phyloP scores from a whole-genome alignment of 352 stramenopile species.

The Phytopythium boreale region DNA sequence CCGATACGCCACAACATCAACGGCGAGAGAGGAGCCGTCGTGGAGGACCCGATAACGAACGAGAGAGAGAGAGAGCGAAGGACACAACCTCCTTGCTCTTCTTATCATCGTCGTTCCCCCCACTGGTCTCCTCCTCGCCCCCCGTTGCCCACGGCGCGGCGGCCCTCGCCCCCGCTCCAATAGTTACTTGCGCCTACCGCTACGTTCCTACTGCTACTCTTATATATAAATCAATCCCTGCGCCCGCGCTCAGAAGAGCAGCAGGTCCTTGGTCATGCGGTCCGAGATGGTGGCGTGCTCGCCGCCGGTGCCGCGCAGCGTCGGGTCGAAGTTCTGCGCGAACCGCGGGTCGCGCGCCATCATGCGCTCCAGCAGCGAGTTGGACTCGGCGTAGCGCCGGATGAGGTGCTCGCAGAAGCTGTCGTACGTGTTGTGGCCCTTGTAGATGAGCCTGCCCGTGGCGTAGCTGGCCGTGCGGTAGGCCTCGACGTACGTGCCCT shows the following conservation, averaged over 20 bases:
- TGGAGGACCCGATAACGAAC: no score
- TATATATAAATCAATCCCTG: slow-evolving; percentile 11
- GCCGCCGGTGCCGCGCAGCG: slow-evolving; percentile 32
- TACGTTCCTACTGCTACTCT: slow-evolving; percentile 1
- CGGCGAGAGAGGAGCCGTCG: no score
- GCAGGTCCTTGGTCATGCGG: slow-evolving; percentile 82
- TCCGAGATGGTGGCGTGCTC: slow-evolving; percentile 70
- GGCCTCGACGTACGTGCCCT: slow-evolving; percentile 76
- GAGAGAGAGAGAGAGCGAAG: no score
- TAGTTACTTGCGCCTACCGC: slow-evolving; percentile 1
- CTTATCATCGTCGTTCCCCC: no score
- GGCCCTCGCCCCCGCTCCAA: neutral
- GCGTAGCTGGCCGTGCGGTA: slow-evolving; percentile 85
- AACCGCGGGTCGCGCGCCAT: slow-evolving; percentile 81
- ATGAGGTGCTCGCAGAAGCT: slow-evolving; percentile 89
- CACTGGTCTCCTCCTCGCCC: neutral
- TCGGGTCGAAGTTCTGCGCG: slow-evolving; percentile 42
- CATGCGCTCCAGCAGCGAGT: slow-evolving; percentile 77
- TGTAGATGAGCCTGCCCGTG: slow-evolving; percentile 82
- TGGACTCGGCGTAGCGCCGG: slow-evolving; percentile 82
- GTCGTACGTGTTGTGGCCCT: slow-evolving; percentile 88
- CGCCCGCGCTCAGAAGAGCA: slow-evolving; percentile 59
- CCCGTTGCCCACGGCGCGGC: neutral
- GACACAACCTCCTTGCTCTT: no score
- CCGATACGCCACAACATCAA: no score